Evolutionary conservation across 306 rosid genomes (phyloP), one percentile per base, ranked within the genome.

Genomic region (Lathyrus oleraceus): DNA sequence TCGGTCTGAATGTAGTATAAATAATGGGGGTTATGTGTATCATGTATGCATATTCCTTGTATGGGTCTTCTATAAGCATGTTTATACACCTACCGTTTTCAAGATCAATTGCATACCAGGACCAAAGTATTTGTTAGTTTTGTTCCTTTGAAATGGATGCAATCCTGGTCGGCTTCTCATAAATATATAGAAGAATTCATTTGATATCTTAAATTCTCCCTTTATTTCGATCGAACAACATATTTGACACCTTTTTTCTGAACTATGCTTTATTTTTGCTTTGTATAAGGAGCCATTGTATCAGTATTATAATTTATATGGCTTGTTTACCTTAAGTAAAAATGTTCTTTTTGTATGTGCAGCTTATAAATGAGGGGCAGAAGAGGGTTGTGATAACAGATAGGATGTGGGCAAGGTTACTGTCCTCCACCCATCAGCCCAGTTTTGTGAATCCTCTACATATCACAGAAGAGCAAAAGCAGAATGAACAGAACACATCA

Each of bases 321-420:
- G 21, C 19, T 35, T 27, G 16, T 70, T 69, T 21, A 49, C 71
- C 47, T 9, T 28, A 76, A 20, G 51, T 4, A 13, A 45, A 61
- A 54, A 40, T 9, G 38, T 58, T 66, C 9, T 23, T 74, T n/a
- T 40, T 74, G 38, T 3, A 16, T 61, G 36, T 77, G 82, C 85
- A n/a, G n/a, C n/a, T n/a, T n/a, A n/a, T n/a, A n/a, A n/a, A n/a
- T n/a, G n/a, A n/a, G n/a, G n/a, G n/a, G n/a, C n/a, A n/a, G n/a
- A n/a, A n/a, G n/a, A n/a, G n/a, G n/a, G n/a, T n/a, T n/a, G n/a
- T n/a, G n/a, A n/a, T n/a, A n/a, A n/a, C n/a, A n/a, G n/a, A n/a
- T n/a, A n/a, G n/a, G n/a, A n/a, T n/a, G n/a, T n/a, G 95, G 95
- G 95, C 91, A 19, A 81, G 89, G 82, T 73, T 88, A 44, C 79